Evolutionary conservation across 2,329 filamentous ascomycete genomes (phyloP), one percentile per base, ranked within the genome.

Genomic region (Epichloe sylvatica): DNA sequence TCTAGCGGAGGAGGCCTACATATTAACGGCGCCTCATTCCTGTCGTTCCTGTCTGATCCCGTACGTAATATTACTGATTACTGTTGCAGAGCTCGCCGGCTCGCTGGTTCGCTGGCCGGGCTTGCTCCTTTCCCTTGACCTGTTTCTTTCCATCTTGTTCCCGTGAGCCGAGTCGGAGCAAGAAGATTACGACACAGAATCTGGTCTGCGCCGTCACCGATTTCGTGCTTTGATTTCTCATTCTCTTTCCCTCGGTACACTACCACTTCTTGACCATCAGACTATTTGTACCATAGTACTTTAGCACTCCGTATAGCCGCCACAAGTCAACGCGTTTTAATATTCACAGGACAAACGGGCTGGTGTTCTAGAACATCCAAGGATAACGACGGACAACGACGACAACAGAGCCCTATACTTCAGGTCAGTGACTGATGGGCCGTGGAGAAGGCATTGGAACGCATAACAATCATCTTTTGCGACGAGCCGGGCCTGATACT

Each of bases 101-200:
- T 21, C 21, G 21, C 21, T 21, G 21, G 21, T 4, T 21, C 21
- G 21, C 21, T 23, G 21, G 21, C 21, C 21, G 21, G 4, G 21
- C 21, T 21, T 23, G 23, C 23, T 23, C 6, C 8, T 46, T 37
- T n/a, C 25, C 12, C 11, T 38, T 8, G n/a, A 15, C 5, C 13
- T 21, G 19, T 25, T 23, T 8, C 17, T 37, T 33, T 44, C 36
- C 21, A 25, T 15, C 41, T 37, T 49, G 41, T 49, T 38, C 47
- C 47, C 49, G 43, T 50, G 37, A 50, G 46, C 44, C 34, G 34
- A 46, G 44, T 19, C 38, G 42, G 25, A 46, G 30, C 23, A 25
- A 25, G 6, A 25, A 25, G 23, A 23, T 7, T 23, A 23, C 23
- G 23, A 23, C 23, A 23, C 23, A 23, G 23, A 23, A 2, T 23